Percentiles rank a stretch among this genome's conserved stretches.
Evolutionary conservation across 192 early-diverging fungal species (phyloP).

Genomic region (Mortierella antarctica): DNA sequence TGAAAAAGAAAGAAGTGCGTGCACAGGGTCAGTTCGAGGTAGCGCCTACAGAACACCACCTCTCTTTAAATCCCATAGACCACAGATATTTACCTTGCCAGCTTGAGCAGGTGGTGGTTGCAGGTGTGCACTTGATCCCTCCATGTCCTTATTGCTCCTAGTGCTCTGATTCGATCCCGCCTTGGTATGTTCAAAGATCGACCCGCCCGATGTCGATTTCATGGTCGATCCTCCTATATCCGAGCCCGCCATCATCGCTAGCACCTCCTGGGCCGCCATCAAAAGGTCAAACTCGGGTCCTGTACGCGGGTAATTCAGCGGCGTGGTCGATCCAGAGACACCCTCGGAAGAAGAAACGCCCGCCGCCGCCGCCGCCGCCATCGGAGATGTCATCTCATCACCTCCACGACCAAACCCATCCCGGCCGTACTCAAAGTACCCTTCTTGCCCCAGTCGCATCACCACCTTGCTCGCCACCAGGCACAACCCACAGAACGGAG

Average conservation of each 20-base stretch:
- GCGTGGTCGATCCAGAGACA: slow-evolving; percentile 31
- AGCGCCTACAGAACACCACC: no score
- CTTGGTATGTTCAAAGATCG: slow-evolving; percentile 39
- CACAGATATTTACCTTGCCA: slow-evolving; percentile 26
- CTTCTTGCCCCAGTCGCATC: slow-evolving; percentile 36
- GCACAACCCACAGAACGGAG: slow-evolving; percentile 58
- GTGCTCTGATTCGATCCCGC: slow-evolving; percentile 23
- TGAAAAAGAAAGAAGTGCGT: not conserved
- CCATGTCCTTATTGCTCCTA: not conserved
- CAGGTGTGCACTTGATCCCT: slow-evolving; percentile 2
- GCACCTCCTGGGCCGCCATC: slow-evolving; percentile 46
- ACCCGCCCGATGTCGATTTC: not conserved
- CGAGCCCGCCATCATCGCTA: slow-evolving; percentile 29
- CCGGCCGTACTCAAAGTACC: slow-evolving; percentile 29
- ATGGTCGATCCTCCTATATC: slow-evolving; percentile 9
- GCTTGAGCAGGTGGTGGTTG: slow-evolving; percentile 7
- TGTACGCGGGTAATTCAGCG: slow-evolving; percentile 4
- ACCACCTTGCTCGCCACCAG: slow-evolving; percentile 52
- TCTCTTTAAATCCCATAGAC: not conserved
- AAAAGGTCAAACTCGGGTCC: slow-evolving; percentile 44
- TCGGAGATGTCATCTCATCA: not conserved
- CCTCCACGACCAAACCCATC: slow-evolving; percentile 35
- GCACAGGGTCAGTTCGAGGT: no score
- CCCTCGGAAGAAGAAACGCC: slow-evolving; percentile 8
- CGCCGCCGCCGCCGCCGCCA: no score